Conservation (phyloP, 2,329 filamentous ascomycete species). For the Fusarium sp. region DNA sequence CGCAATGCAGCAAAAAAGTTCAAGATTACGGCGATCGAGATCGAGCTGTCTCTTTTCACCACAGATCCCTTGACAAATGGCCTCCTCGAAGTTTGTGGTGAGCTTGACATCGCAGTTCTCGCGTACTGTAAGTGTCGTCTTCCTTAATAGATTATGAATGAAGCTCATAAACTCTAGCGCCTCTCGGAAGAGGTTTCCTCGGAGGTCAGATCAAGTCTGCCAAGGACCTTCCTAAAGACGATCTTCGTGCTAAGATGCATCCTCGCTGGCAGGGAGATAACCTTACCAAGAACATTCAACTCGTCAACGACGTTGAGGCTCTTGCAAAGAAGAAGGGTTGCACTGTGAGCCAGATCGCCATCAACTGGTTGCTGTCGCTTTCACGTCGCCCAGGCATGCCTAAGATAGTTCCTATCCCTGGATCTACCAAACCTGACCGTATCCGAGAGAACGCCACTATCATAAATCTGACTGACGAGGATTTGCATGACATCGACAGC, state of each 20-base stretch:
- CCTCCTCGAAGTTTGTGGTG: conserved; percentile 63
- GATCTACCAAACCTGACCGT: conserved; percentile 67
- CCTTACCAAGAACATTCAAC: conserved; percentile 71
- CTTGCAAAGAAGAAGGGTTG: conserved; percentile 70
- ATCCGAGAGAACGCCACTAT: conserved; percentile 70
- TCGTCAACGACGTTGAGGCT: conserved; percentile 67
- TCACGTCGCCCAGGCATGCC: conserved; percentile 65
- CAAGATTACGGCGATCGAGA: conserved; percentile 60
- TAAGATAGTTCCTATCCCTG: conserved; percentile 74
- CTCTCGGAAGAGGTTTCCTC: conserved; percentile 61
- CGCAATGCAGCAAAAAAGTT: conserved; percentile 56
- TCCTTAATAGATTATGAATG: conserved; percentile 3
- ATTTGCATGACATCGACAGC: conserved; percentile 63
- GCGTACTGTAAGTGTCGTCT: conserved; percentile 65
- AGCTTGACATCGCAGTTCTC: conserved; percentile 74
- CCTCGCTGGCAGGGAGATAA: conserved; percentile 73
- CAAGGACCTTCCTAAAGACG: conserved; percentile 67
- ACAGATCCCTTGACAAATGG: conserved; percentile 60
- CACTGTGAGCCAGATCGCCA: conserved; percentile 72
- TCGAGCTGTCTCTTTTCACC: conserved; percentile 61
- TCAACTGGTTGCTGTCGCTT: conserved; percentile 70
- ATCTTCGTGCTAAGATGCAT: conserved; percentile 55
- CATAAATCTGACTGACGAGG: conserved; percentile 62
- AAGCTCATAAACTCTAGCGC: conserved; percentile 49
- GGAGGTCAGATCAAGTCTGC: conserved; percentile 65